Evolutionary conservation across 805 yeast species (phyloP).

Genomic region (Spencermartinsiella europaea): DNA sequence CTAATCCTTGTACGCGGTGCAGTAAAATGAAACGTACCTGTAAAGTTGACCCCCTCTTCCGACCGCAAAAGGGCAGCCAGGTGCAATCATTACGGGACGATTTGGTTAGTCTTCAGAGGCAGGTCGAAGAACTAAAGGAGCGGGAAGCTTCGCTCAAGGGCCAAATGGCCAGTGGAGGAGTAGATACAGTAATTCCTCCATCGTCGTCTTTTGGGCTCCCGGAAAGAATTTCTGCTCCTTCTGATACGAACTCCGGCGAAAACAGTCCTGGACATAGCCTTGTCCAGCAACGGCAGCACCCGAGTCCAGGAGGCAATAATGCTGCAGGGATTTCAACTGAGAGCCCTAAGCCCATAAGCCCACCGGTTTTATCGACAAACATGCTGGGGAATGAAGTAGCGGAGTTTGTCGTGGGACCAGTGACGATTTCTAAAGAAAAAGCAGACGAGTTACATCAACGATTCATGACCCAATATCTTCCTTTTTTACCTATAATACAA

Average conservation of each 20-base stretch:
- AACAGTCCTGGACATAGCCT: not conserved
- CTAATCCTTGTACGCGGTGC: conserved; percentile 79
- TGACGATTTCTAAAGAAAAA: conserved; percentile 55
- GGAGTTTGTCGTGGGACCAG: conserved; percentile 75
- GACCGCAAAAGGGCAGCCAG: conserved; percentile 89
- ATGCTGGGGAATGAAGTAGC: conserved; percentile 27
- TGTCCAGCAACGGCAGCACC: not conserved
- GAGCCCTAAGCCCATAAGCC: conserved; percentile 20
- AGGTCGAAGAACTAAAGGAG: conserved; percentile 35
- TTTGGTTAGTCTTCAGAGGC: conserved; percentile 56
- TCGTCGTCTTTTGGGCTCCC: not conserved
- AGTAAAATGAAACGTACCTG: conserved; percentile 73
- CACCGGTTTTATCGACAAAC: conserved; percentile 24
- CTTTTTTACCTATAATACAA: conserved; percentile 73
- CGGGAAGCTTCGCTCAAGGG: conserved; percentile 20
- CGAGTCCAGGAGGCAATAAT: not conserved
- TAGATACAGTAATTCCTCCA: not conserved
- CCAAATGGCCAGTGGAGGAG: conserved; percentile 1
- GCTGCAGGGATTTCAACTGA: conserved; percentile 12
- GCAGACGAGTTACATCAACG: conserved; percentile 69
- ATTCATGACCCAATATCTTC: conserved; percentile 62
- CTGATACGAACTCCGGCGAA: not conserved
- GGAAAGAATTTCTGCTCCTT: not conserved
- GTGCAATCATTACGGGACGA: conserved; percentile 79
- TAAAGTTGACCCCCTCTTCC: conserved; percentile 85